Base-by-base conservation (phyloP, 2,329 filamentous ascomycete species). In the Fusarium sp. region DNA sequence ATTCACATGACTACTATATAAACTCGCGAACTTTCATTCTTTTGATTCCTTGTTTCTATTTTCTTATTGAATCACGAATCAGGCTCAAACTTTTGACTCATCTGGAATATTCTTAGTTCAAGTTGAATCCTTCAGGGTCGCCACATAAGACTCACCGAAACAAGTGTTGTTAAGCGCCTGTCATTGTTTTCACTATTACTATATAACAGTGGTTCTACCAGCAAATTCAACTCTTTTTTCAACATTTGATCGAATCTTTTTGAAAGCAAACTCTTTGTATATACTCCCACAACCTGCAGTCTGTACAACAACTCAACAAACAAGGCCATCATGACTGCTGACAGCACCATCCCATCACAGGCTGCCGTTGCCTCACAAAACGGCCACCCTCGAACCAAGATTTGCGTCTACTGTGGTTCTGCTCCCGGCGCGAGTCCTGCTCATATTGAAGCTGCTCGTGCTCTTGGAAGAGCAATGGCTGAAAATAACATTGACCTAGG, bases 371-470 rank as follows among this genome's bases (percentile, higher is more conserved):
- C 63, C 26, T 61, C 67, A 57, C 71, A 75, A 46, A 80, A 79
- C 67, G 76, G 77, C 67, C 75, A 76, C 33, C 77, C 81, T 54
- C 83, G 81, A 69, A 83, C 92, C 65, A 93, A 93, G 71, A 92
- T 98, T 79, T 97, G 94, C 81, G 95, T 98, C 74, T 98, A 97
- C 88, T 98, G 96, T 84, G 96, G 95, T 78, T 90, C 96, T 56
- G 91, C 89, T 12, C 81, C 87, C 18, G 96, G 96, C 53, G 90
- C 86, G 55, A 91, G 89, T 69, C 90, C 93, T 17, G 87, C 86
- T 7, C 93, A 98, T 81, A 83, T 97, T 76, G 90, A 91, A 79
- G 91, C 94, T 11, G 96, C 96, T 5, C 91, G 91, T 41, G 83
- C 89, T 33, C 90, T 98, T 17, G 95, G 92, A 59, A 84, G 85